Evolutionary conservation across 306 rosid genomes (phyloP).

Genomic region (Adenanthera pavonina): DNA sequence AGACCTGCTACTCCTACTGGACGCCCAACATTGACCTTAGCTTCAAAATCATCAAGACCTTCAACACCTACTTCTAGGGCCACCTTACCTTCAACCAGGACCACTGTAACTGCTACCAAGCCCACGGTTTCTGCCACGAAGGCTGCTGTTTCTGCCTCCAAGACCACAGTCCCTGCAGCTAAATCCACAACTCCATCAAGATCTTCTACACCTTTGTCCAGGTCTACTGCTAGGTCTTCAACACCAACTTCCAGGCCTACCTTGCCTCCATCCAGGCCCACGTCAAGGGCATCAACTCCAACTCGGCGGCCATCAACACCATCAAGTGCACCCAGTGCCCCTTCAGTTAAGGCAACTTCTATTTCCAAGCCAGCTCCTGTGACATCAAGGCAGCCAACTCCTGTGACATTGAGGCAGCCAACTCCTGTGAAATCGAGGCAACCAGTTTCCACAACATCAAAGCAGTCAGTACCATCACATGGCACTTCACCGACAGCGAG

Average conservation of each 20-base stretch:
- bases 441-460: constrained; percentile 22
- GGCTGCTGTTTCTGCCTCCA: constrained; percentile 53
- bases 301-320: constrained; percentile 79
- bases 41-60: constrained; percentile 78
- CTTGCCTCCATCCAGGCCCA: constrained; percentile 69
- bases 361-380: constrained; percentile 71
- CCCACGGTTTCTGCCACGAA: constrained; percentile 56
- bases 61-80: constrained; percentile 90
- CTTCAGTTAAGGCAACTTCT: constrained; percentile 55
- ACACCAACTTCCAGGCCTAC: constrained; percentile 85
- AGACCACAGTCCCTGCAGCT: constrained; percentile 51
- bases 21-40: constrained; percentile 62
- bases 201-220: constrained; percentile 83
- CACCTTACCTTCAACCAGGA: constrained; percentile 59
- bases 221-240: constrained; percentile 76
- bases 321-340: constrained; percentile 51
- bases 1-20: constrained; percentile 89
- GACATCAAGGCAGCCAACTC: constrained; percentile 56
- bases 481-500: constrained; percentile 87
- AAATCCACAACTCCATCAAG: constrained; percentile 66
- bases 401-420: constrained; percentile 50
- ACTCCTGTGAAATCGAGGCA: constrained; percentile 12
- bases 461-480: constrained; percentile 66
- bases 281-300: constrained; percentile 88
- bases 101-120: constrained; percentile 51